Percentiles rank a stretch among this genome's conserved stretches.
Evolutionary conservation across 2,329 filamentous ascomycete genomes (phyloP).

Genomic region (Monilinia laxa): DNA sequence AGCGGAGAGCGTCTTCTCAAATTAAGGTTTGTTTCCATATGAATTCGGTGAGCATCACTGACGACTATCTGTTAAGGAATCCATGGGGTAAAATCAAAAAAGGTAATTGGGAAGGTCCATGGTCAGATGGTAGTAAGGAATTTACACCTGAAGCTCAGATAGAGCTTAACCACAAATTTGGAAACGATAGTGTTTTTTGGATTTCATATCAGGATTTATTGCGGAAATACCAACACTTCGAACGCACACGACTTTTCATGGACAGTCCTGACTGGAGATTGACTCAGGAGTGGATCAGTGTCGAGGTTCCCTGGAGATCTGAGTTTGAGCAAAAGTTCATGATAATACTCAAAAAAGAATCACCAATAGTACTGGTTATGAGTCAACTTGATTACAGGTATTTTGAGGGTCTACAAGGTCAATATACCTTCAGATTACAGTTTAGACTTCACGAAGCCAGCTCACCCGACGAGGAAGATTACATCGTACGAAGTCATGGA

Average conservation of each 20-base stretch:
- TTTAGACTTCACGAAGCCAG: constrained; percentile 52
- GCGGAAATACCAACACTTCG: constrained; percentile 60
- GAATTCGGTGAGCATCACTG: background rate
- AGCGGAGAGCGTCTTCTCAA: constrained; percentile 56
- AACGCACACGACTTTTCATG: constrained; percentile 61
- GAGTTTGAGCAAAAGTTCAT: constrained; percentile 63
- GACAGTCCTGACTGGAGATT: constrained; percentile 56
- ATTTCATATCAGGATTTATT: constrained; percentile 63
- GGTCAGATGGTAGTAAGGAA: constrained; percentile 59
- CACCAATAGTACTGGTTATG: constrained; percentile 58
- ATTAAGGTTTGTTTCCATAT: constrained; percentile 42
- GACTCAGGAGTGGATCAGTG: constrained; percentile 59
- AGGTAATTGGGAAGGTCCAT: constrained; percentile 59
- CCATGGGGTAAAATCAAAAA: constrained; percentile 60
- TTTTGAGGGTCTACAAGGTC: constrained; percentile 59
- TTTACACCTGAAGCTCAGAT: constrained; percentile 58
- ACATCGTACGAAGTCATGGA: constrained; percentile 58
- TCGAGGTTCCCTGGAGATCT: constrained; percentile 61
- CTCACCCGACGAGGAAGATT: constrained; percentile 55
- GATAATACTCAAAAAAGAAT: constrained; percentile 55
- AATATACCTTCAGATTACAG: constrained; percentile 53
- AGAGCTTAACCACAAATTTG: constrained; percentile 59
- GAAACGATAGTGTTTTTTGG: constrained; percentile 63
- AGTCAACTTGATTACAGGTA: constrained; percentile 63
- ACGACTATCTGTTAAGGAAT: constrained; percentile 42